Base-by-base conservation (phyloP, 2,329 filamentous ascomycete genomes). In the Pseudogymnoascus sp. region DNA sequence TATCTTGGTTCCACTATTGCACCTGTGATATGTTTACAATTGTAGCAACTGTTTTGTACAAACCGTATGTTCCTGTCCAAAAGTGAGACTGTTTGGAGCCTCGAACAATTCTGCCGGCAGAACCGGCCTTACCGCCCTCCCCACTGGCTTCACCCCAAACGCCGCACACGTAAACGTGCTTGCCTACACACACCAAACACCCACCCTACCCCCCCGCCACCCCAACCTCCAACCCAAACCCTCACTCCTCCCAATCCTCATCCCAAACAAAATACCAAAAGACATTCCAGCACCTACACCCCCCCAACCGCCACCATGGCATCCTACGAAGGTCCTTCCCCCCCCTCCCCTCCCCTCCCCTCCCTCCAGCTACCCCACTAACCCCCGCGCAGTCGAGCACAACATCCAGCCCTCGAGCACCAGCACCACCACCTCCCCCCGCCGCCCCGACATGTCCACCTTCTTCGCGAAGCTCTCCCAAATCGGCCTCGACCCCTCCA, bases 361-460 rank as follows among this genome's bases (percentile, higher is more conserved):
- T 11, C 9, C 17, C 17, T 21, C 35, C 7, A 29, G 13, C 15
- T 42, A 46, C 38, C 40, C 59, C 59, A 46, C 60, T 66, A 67
- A 67, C 64, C 63, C 33, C 31, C 63, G 37, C 62, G 7, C 46
- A 88, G 85, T 88, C 72, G 85, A 88, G 73, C 85, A 88, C 77
- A 83, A 83, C 72, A 83, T 88, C 74, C 78, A 63, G 4, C 67
- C 78, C 26, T 72, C 76, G 59, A 75, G 76, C 23, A 72, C 76
- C 60, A 75, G 76, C 60, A 75, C 76, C 59, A 13, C 26, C 50
- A 2, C 50, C 23, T 29, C 50, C 46, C 4, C 38, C 17, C 78
- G 78, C 9, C 83, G 85, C 42, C 75, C 83, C 65, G 83, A 87
- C 76, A 88, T 88, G 85, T 80, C 83, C 61, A 82, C 81, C 65